Percentiles rank a stretch among this genome's conserved stretches.
These are phyloP conservation scores for Penicillium silybi DNA, from an alignment of 495 filamentous ascomycete species.

Conservation along the genomic window DNA sequence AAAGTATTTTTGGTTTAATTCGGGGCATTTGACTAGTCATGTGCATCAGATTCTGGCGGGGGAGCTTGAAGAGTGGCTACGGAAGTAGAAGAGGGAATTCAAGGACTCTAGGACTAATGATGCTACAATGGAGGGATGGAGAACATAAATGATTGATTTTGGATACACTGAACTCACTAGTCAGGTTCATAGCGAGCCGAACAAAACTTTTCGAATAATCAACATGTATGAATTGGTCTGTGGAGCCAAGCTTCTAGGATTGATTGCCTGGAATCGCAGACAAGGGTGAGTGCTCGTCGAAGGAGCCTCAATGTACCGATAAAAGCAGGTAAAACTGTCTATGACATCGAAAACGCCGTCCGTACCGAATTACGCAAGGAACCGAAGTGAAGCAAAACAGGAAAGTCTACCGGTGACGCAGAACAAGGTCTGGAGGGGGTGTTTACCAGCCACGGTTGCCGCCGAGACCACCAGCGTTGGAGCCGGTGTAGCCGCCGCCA, in stretches of 20 bases:
- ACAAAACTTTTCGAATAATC: conserved; percentile 26
- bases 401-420: conserved; percentile 34
- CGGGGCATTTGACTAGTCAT: conserved; percentile 47
- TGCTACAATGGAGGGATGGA: neutral
- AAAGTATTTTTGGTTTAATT: conserved; percentile 52
- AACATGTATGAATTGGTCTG: conserved; percentile 25
- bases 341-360: conserved; percentile 46
- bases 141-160: conserved; percentile 19
- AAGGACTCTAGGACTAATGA: neutral
- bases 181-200: conserved; percentile 9
- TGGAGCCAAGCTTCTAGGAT: conserved; percentile 12
- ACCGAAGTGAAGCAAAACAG: conserved; percentile 22
- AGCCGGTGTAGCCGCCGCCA: conserved; percentile 52
- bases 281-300: conserved; percentile 6
- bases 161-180: conserved; percentile 16
- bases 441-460: conserved; percentile 56
- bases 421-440: neutral
- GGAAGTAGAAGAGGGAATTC: neutral
- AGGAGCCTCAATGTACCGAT: conserved; percentile 13
- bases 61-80: conserved; percentile 25
- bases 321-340: conserved; percentile 38
- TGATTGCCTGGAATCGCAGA: neutral
- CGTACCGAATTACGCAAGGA: conserved; percentile 40
- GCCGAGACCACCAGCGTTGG: conserved; percentile 62
- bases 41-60: conserved; percentile 38